Percentiles rank a stretch among this genome's conserved stretches.
Conservation (phyloP, 2,329 filamentous ascomycete genomes). For the Blumeria graminis region DNA sequence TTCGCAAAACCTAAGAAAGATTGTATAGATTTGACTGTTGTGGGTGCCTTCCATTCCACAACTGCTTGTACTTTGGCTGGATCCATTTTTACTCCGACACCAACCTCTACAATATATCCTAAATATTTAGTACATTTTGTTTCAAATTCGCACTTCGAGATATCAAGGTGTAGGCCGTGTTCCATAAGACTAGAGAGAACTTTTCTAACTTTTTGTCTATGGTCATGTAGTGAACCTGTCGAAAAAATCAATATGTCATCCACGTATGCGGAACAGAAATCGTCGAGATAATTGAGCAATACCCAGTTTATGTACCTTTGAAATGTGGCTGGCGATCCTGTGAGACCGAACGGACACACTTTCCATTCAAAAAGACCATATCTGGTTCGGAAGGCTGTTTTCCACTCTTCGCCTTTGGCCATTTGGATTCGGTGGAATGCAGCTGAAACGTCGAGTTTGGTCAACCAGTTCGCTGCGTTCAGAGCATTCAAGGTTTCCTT, state of each 20-base stretch:
- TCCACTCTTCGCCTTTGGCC: slow-evolving; percentile 1
- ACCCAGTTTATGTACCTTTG: slow-evolving; percentile 3
- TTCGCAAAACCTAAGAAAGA: slow-evolving; percentile 5
- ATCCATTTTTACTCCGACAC: slow-evolving; percentile 1
- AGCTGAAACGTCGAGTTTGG: not conserved
- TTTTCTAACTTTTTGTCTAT: slow-evolving; percentile 1
- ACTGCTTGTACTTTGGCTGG: slow-evolving; percentile 2
- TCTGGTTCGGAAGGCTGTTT: slow-evolving; percentile 1
- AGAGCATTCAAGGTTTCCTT: not conserved
- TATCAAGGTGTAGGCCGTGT: not conserved
- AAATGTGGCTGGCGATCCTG: not conserved
- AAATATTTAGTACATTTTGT: slow-evolving; percentile 1
- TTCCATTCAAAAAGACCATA: slow-evolving; percentile 1
- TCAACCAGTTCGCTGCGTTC: not conserved
- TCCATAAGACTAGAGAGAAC: slow-evolving; percentile 1
- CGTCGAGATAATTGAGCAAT: slow-evolving; percentile 1
- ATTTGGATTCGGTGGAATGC: slow-evolving; percentile 1
- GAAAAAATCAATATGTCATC: slow-evolving; percentile 4
- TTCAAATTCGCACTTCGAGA: slow-evolving; percentile 3
- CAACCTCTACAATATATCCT: slow-evolving; percentile 1
- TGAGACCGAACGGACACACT: slow-evolving; percentile 2
- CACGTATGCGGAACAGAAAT: slow-evolving; percentile 2
- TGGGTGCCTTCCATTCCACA: slow-evolving; percentile 1
- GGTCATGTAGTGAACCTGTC: not conserved
- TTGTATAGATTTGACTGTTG: not conserved